Evolutionary conservation across 2,329 filamentous ascomycete genomes (phyloP).

Genomic region (Elsinoe arachidis): DNA sequence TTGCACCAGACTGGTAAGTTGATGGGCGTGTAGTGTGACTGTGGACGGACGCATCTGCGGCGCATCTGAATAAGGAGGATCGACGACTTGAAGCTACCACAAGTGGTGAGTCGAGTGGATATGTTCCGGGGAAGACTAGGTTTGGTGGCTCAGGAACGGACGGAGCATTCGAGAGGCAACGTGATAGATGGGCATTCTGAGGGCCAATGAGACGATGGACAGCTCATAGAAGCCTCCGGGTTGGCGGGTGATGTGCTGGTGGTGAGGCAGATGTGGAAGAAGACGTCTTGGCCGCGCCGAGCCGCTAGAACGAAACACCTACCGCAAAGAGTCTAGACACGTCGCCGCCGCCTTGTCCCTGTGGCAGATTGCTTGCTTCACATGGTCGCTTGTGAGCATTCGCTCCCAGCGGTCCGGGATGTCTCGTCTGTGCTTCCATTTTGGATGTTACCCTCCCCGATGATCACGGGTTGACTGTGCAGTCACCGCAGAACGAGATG

Average conservation of each 20-base stretch:
- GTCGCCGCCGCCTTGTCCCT: background rate
- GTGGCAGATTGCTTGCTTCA: constrained; percentile 11
- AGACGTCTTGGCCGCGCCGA: background rate
- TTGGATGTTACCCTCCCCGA: background rate
- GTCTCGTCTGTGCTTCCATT: background rate
- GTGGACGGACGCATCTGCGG: background rate
- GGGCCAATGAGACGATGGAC: background rate
- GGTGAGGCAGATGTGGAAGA: background rate
- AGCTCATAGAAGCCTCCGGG: constrained; percentile 4
- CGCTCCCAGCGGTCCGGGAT: background rate
- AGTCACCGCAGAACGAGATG: background rate
- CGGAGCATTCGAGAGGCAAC: background rate
- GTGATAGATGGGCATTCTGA: background rate
- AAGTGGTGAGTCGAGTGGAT: background rate
- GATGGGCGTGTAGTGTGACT: constrained; percentile 2
- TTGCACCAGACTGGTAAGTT: background rate
- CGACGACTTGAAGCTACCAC: background rate
- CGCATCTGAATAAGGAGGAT: constrained; percentile 9
- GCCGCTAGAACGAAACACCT: constrained; percentile 5
- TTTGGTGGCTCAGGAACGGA: constrained; percentile 1
- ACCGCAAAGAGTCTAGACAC: background rate
- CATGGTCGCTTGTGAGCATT: background rate
- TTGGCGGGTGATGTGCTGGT: constrained; percentile 10
- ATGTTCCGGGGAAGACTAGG: background rate
- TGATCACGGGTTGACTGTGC: constrained; percentile 3